Evolutionary conservation across 805 yeast species (phyloP).

Genomic region (Spathaspora arborariae): DNA sequence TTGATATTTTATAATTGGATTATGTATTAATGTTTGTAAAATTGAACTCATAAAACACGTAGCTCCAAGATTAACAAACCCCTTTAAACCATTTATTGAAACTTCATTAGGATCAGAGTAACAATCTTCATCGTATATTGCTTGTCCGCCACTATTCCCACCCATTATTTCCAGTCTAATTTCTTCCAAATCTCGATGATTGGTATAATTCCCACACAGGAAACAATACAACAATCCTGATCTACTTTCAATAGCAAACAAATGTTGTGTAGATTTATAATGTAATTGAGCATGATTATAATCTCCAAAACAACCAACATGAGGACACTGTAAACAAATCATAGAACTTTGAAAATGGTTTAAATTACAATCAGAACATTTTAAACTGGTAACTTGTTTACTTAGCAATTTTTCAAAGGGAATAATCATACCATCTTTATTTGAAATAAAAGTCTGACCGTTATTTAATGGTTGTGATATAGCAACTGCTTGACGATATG

Average conservation of each 20-base stretch:
- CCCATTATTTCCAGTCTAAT: constrained; percentile 28
- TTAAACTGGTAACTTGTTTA: constrained; percentile 41
- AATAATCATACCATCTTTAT: constrained; percentile 35
- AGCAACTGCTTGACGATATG: constrained; percentile 50
- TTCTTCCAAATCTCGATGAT: constrained; percentile 56
- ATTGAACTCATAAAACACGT: constrained; percentile 96
- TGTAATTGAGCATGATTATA: constrained; percentile 30
- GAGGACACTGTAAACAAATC: constrained; percentile 72
- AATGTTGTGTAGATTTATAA: constrained; percentile 30
- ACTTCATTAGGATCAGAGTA: constrained; percentile 40
- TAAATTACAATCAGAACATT: constrained; percentile 49
- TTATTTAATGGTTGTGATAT: constrained; percentile 35
- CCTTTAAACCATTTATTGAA: constrained; percentile 77
- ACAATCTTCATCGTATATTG: not conserved
- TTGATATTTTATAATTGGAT: constrained; percentile 77
- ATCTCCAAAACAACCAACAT: constrained; percentile 57
- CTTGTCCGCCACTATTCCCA: not conserved
- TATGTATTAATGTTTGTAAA: constrained; percentile 85
- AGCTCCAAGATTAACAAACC: constrained; percentile 91
- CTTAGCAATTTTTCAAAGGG: constrained; percentile 36
- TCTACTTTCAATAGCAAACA: constrained; percentile 55
- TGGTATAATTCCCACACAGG: constrained; percentile 69
- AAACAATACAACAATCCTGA: constrained; percentile 75
- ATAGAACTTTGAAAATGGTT: constrained; percentile 45
- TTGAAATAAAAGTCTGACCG: constrained; percentile 21